phyloP scores from a whole-genome alignment of 1,284 basidiomycete species.

The Cryptococcus hybrid region DNA sequence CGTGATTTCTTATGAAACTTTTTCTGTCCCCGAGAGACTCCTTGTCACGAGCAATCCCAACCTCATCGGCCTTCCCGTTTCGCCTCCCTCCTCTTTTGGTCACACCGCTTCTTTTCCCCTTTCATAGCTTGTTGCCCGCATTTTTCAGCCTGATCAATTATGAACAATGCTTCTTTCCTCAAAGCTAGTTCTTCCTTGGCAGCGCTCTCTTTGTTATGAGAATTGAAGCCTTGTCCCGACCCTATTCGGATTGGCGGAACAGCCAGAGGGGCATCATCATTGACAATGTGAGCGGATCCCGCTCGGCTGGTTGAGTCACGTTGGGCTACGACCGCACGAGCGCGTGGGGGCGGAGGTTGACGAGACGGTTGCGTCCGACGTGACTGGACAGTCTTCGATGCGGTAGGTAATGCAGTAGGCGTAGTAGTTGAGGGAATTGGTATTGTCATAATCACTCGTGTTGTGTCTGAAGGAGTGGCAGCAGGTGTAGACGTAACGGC shows the following conservation, averaged over 20 bases:
- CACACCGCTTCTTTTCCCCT: slow-evolving; percentile 1
- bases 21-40: background rate
- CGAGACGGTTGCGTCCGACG: background rate
- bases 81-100: background rate
- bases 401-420: background rate
- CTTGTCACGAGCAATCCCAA: background rate
- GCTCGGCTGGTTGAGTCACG: slow-evolving; percentile 4
- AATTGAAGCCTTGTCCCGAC: slow-evolving; percentile 25
- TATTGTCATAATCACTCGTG: background rate
- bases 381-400: background rate
- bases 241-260: slow-evolving; percentile 22
- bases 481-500: background rate
- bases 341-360: background rate
- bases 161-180: slow-evolving; percentile 31
- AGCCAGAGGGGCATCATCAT: slow-evolving; percentile 26
- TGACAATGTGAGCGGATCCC: slow-evolving; percentile 18
- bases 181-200: slow-evolving; percentile 21
- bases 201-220: slow-evolving; percentile 22
- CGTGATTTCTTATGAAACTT: background rate
- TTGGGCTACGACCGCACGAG: background rate
- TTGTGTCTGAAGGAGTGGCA: background rate
- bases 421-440: background rate
- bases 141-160: slow-evolving; percentile 23
- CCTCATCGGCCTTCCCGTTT: background rate
- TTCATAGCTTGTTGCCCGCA: background rate